These are phyloP conservation scores for Colletotrichum destructivum DNA, from an alignment of 2,329 filamentous ascomycete genomes.

Conservation along the genomic window DNA sequence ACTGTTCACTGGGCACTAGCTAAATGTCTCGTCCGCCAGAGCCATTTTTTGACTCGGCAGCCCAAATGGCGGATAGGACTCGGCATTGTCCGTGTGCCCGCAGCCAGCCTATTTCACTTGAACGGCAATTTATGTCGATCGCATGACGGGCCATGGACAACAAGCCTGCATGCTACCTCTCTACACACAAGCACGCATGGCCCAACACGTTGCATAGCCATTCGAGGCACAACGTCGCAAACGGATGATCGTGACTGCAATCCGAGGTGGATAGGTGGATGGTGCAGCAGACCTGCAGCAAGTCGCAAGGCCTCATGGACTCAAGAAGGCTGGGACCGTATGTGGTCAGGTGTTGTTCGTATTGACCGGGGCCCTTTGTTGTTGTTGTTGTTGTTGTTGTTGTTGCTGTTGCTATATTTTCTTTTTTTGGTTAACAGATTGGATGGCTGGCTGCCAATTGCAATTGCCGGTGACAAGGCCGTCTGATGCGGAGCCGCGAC, in stretches of 20 bases:
- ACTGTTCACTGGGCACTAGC: neutral
- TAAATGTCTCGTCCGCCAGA: no score
- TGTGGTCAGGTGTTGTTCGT: constrained; percentile 3
- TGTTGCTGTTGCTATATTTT: neutral
- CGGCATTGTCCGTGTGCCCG: neutral
- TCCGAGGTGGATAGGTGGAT: neutral
- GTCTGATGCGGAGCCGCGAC: constrained; percentile 3
- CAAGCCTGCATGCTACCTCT: neutral
- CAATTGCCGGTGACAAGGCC: constrained; percentile 4
- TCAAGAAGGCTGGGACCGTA: neutral
- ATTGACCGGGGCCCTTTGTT: neutral
- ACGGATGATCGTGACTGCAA: neutral
- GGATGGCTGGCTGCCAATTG: constrained; percentile 1
- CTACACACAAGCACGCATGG: neutral
- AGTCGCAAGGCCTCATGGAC: no score
- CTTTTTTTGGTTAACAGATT: neutral
- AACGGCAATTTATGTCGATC: neutral
- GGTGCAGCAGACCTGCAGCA: neutral
- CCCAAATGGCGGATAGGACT: neutral
- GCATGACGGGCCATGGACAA: neutral
- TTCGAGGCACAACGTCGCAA: constrained; percentile 5
- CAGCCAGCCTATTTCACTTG: neutral
- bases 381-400: no score
- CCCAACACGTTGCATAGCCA: constrained; percentile 11
- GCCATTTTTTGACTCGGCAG: no score